Base-by-base conservation (phyloP, 768 basidiomycete species). In the Filobasidium floriforme region DNA sequence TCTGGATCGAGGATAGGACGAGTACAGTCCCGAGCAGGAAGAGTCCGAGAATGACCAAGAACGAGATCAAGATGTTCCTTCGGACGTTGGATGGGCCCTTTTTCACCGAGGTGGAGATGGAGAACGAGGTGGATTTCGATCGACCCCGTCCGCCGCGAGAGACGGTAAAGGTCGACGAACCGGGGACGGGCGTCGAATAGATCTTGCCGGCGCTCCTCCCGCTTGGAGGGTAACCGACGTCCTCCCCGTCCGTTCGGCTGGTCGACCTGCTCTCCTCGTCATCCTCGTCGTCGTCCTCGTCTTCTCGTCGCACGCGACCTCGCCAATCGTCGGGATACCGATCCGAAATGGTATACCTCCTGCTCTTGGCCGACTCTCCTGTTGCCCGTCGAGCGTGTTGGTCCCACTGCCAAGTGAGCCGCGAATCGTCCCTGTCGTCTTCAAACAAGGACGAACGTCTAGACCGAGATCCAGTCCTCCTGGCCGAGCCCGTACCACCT, bases 1-100 rank as follows among this genome's bases (percentile, higher is more conserved):
- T 90, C 22, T 92, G 88, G 59, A 97, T 85, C 26, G 90, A 92
- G 10, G 89, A 89, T 22, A 69, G 43, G 40, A 69, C 68, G 60
- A 69, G 59, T 22, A 69, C 65, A 28, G 65, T 69, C 1, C 64
- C 68, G 54, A 66, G 51, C 1, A 66, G 65, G 65, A 66, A 69
- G 7, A 69, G 59, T 18, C 62, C 59, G 32, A 68, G 67, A 29
- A 65, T 26, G 57, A 52, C 40, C 9, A 68, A 59, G 37, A 46
- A 28, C 15, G 43, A 26, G 46, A 65, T 61, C 41, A 41, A 44
- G 46, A 65, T 28, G 24, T 66, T 66, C 15, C 59, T 41, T n/a
- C 46, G 43, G 46, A 65, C 5, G 54, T 2, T 26, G 18, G 54
- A 57, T 15, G 24, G 24, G 24, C 15, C 18, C 19, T 57, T 57